phyloP scores from a whole-genome alignment of 2,329 filamentous ascomycete genomes.

The Neonectria coccinea region DNA sequence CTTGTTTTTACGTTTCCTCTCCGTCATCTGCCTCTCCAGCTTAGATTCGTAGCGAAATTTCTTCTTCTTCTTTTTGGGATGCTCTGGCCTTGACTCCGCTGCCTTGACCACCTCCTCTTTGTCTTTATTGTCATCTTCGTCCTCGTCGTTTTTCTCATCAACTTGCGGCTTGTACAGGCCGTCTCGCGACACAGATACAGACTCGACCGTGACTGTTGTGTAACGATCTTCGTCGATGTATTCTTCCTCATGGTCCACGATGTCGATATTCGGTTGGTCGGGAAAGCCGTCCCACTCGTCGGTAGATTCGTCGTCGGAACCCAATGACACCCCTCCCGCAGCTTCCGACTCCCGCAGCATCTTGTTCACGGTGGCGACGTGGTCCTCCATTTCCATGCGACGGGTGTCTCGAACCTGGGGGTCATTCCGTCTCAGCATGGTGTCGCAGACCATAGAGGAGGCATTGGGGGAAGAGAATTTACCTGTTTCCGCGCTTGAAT shows the following conservation, averaged over 20 bases:
- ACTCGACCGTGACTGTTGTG: conserved; percentile 93
- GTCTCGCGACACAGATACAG: conserved; percentile 82
- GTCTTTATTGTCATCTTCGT: conserved; percentile 48
- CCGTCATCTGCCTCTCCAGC: conserved; percentile 80
- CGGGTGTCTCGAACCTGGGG: conserved; percentile 83
- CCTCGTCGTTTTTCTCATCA: conserved; percentile 52
- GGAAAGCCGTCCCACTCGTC: conserved; percentile 76
- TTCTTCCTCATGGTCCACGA: conserved; percentile 86
- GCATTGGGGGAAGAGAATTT: conserved; percentile 40
- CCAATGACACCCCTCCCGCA: conserved; percentile 55
- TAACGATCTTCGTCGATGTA: conserved; percentile 97
- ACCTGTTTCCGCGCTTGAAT: conserved; percentile 82
- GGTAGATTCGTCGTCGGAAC: conserved; percentile 56
- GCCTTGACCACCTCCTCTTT: conserved; percentile 46
- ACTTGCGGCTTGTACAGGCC: conserved; percentile 71
- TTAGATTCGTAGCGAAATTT: conserved; percentile 95
- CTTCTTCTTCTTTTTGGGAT: conserved; percentile 84
- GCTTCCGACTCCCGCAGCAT: conserved; percentile 72
- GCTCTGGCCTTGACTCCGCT: conserved; percentile 47
- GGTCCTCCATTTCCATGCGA: conserved; percentile 82
- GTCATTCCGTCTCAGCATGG: conserved; percentile 28
- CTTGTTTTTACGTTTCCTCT: conserved; percentile 78
- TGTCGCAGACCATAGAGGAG: not conserved
- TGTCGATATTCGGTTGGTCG: conserved; percentile 60
- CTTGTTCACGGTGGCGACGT: conserved; percentile 81